Evolutionary conservation across 2,329 filamentous ascomycete species (phyloP).

Genomic region (Penicillium sp.): DNA sequence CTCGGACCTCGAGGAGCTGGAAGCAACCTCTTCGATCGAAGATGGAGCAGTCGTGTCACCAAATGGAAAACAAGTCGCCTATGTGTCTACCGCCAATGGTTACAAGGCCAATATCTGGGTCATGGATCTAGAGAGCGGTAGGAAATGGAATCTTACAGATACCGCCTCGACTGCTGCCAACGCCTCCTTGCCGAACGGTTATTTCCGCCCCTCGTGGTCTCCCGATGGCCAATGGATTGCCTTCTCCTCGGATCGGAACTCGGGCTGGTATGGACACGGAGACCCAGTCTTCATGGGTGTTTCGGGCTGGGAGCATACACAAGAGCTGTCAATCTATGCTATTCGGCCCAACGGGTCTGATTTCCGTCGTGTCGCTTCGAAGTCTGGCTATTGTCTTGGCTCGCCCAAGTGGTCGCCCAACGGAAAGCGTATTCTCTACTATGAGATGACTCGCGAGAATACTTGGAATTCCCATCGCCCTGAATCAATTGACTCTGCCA

Average conservation of each 20-base stretch:
- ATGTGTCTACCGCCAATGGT: conserved; percentile 41
- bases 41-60: conserved; percentile 43
- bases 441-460: conserved; percentile 42
- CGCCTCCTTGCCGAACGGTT: conserved; percentile 25
- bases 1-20: conserved; percentile 36
- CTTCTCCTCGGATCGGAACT: conserved; percentile 47
- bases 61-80: conserved; percentile 41
- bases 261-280: conserved; percentile 45
- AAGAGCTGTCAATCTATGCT: conserved; percentile 1
- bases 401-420: conserved; percentile 29
- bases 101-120: conserved; percentile 48
- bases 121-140: conserved; percentile 38
- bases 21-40: conserved; percentile 40
- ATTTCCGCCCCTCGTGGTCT: conserved; percentile 45
- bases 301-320: conserved; percentile 18
- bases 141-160: conserved; percentile 37
- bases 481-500: conserved; percentile 37
- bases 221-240: conserved; percentile 45
- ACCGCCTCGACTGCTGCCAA: not conserved
- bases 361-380: not conserved
- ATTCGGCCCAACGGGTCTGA: not conserved
- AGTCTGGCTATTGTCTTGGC: not conserved
- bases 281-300: conserved; percentile 20
- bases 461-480: conserved; percentile 32
- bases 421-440: conserved; percentile 44